Evolutionary conservation across 768 basidiomycete species (phyloP).

Genomic region (Boletus rufocinnamomeus): DNA sequence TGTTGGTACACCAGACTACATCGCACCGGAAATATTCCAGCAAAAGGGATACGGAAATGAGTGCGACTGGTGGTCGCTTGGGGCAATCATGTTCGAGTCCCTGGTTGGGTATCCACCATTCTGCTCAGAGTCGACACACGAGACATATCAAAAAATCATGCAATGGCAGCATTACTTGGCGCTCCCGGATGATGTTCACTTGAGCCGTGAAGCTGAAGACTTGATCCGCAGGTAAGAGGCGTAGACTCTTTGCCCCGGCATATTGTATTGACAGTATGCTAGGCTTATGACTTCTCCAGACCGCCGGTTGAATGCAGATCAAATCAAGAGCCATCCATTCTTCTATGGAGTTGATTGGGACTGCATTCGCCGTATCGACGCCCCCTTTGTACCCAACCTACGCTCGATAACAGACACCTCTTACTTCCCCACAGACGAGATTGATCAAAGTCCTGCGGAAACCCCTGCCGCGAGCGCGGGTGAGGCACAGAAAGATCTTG

Average conservation of each 20-base stretch:
- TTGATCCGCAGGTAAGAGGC: conserved; percentile 69
- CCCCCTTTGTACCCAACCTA: conserved; percentile 95
- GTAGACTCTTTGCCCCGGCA: neutral
- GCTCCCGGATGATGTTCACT: conserved; percentile 93
- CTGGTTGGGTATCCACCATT: conserved; percentile 97
- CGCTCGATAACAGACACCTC: conserved; percentile 94
- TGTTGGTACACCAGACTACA: conserved; percentile 96
- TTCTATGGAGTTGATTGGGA: conserved; percentile 97
- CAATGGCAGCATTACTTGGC: conserved; percentile 86
- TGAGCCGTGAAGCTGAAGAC: conserved; percentile 90
- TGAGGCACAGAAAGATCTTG: conserved; percentile 56
- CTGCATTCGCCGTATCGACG: conserved; percentile 82
- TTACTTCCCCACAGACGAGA: conserved; percentile 96
- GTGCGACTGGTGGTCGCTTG: conserved; percentile 99
- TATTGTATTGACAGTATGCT: conserved; percentile 9
- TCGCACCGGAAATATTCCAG: conserved; percentile 95
- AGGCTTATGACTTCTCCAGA: conserved; percentile 88
- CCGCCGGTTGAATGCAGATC: conserved; percentile 73
- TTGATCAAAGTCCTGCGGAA: conserved; percentile 71
- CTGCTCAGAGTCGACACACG: conserved; percentile 94
- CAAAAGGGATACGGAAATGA: conserved; percentile 98
- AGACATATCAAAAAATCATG: conserved; percentile 97
- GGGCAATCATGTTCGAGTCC: conserved; percentile 98
- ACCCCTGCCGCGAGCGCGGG: conserved; percentile 38
- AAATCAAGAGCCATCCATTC: conserved; percentile 90